Base-by-base conservation (phyloP, 495 filamentous ascomycete genomes). In the Poronia punctata region DNA sequence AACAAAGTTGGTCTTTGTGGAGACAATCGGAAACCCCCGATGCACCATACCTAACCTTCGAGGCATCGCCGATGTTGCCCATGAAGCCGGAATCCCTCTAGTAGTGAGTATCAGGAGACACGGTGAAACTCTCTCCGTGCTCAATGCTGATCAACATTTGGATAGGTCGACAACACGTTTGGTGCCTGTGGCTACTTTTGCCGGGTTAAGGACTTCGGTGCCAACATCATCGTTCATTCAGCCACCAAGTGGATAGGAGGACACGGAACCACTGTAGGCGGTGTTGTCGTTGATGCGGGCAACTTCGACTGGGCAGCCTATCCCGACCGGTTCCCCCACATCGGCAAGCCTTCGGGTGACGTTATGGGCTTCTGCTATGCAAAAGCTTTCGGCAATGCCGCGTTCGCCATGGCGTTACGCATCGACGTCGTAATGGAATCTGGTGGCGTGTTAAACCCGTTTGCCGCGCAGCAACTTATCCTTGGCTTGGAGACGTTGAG, bases 181-280 rank as follows among this genome's bases (percentile, higher is more conserved):
- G 92, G 92, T 15, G 93, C 93, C 11, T 92, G 93, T 39, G 93
- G 92, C 21, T 97, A 85, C 73, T 89, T 88, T 53, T 69, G 79
- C 42, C 80, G 84, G 2, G 92, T 92, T 14, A 92, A 97, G 53
- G 83, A 93, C 4, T 83, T 94, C 60, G 93, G 93, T 41, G 86
- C 83, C 36, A 90, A 98, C 53, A 95, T 98, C 42, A 76, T 98
- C 31, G 87, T 97, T 7, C 88, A 96, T 69, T 88, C 83, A 22
- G 90, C 92, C 7, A 98, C 92, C 14, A 98, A 98, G 64, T 98
- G 92, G 92, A 97, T 98, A 35, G 92, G 92, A 25, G 92, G 92
- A 23, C 92, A 98, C 61, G 92, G 92, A 27, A 97, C 93, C 19
- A 97, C 93, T 5, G 86, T 98, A 48, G 92, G 75, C 20, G 92